Conservation (phyloP, 139 green algal species). For the Trebouxia sp. region DNA sequence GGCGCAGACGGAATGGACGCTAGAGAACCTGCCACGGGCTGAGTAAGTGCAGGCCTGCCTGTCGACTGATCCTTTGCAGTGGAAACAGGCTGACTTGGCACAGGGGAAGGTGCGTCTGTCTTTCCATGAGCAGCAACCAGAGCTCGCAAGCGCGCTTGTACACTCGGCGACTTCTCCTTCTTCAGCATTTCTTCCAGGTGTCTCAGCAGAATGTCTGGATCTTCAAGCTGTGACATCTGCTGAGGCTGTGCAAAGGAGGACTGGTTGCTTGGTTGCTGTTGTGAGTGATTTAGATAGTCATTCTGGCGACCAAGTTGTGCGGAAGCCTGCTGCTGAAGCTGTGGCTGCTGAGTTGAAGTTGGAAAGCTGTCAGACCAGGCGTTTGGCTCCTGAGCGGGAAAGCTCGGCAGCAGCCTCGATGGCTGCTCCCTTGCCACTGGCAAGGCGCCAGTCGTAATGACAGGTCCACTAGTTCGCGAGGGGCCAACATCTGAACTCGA, state of each 20-base stretch:
- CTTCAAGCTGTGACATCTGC: not conserved
- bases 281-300: not conserved
- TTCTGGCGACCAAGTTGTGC: too few species aligned
- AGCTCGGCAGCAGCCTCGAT: not conserved
- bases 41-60: too few species aligned
- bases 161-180: not conserved
- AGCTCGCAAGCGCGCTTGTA: not conserved
- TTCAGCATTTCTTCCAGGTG: slow-evolving; percentile 1
- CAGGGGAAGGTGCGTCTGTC: too few species aligned
- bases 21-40: not conserved
- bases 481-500: not conserved
- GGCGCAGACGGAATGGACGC: not conserved
- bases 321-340: not conserved
- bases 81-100: too few species aligned
- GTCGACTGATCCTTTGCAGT: not conserved
- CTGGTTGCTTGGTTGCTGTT: not conserved
- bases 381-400: not conserved
- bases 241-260: not conserved
- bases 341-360: not conserved
- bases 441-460: slow-evolving; percentile 9
- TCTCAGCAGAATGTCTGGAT: not conserved
- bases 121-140: slow-evolving; percentile 6
- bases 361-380: not conserved
- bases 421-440: not conserved
- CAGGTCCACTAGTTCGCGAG: not conserved